Percentiles rank a stretch among this genome's conserved stretches.
Conservation (phyloP, 257 asterid species). For the Jaltomata sinuosa region DNA sequence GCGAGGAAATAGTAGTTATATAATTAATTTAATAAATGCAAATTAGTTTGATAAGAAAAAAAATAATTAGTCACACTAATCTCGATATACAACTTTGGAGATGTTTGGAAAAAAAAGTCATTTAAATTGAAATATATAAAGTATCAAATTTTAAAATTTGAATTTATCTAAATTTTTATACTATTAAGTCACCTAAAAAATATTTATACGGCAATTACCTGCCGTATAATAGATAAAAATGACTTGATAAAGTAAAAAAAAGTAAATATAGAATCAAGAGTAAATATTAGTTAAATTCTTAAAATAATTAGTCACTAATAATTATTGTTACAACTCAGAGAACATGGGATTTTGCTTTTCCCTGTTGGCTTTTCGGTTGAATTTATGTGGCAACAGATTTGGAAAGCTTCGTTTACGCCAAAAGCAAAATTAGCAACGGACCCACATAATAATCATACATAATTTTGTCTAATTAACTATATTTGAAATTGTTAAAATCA, state of each 20-base stretch:
- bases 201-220: background rate
- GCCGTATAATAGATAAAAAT: background rate
- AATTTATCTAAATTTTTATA: no score
- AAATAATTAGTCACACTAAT: background rate
- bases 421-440: background rate
- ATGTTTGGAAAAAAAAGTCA: background rate
- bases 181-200: background rate
- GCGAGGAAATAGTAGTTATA: no score
- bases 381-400: background rate
- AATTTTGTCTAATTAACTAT: background rate
- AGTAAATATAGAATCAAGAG: background rate
- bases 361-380: background rate
- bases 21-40: background rate
- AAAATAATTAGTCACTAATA: background rate
- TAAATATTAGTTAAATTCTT: background rate
- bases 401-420: background rate
- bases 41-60: background rate
- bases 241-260: background rate
- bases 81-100: background rate
- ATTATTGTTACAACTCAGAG: background rate
- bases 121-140: no score
- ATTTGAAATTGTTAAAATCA: background rate
- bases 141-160: no score
- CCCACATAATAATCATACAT: background rate
- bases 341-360: background rate